Percentiles rank a stretch among this genome's conserved stretches.
phyloP scores from a whole-genome alignment of 768 basidiomycete genomes.

The Panellus pusillus region DNA sequence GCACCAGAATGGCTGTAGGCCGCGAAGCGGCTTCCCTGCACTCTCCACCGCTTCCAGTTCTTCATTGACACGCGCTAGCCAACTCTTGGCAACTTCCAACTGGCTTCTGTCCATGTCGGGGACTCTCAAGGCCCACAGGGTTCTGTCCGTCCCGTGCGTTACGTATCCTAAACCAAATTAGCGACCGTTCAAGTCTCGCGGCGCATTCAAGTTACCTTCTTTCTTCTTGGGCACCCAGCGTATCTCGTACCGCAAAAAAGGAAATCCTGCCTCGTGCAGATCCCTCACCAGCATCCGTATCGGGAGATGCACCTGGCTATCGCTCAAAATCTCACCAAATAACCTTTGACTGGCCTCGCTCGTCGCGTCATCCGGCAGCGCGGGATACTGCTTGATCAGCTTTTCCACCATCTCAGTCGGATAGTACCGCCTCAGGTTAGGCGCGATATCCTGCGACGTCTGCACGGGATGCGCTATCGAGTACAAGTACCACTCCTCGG shows the following conservation, averaged over 20 bases:
- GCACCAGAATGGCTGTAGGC: conserved; percentile 35
- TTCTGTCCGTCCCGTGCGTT: conserved; percentile 67
- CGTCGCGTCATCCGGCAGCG: conserved; percentile 39
- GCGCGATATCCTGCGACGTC: conserved; percentile 48
- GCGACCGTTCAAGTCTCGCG: too few relatives aligned
- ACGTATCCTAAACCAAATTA: conserved; percentile 50
- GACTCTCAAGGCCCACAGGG: conserved; percentile 59
- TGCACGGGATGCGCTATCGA: conserved; percentile 64
- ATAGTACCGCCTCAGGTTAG: conserved; percentile 64
- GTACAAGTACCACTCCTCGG: conserved; percentile 79
- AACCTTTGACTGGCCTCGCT: conserved; percentile 43
- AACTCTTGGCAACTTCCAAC: conserved; percentile 47
- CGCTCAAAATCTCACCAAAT: conserved; percentile 62
- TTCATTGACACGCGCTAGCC: conserved; percentile 52
- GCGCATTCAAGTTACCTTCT: not conserved
- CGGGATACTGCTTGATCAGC: conserved; percentile 46
- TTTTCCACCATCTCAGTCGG: conserved; percentile 44
- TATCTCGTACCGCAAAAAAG: conserved; percentile 67
- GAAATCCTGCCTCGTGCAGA: conserved; percentile 54
- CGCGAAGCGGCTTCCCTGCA: conserved; percentile 29
- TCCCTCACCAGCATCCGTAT: conserved; percentile 63
- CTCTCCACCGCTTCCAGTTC: conserved; percentile 44
- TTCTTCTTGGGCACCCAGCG: conserved; percentile 70
- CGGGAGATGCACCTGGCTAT: conserved; percentile 68
- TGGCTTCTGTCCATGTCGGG: conserved; percentile 50